These are phyloP conservation scores for Yamadazyma nakazawae DNA, from an alignment of 805 yeast genomes.

Conservation along the genomic window DNA sequence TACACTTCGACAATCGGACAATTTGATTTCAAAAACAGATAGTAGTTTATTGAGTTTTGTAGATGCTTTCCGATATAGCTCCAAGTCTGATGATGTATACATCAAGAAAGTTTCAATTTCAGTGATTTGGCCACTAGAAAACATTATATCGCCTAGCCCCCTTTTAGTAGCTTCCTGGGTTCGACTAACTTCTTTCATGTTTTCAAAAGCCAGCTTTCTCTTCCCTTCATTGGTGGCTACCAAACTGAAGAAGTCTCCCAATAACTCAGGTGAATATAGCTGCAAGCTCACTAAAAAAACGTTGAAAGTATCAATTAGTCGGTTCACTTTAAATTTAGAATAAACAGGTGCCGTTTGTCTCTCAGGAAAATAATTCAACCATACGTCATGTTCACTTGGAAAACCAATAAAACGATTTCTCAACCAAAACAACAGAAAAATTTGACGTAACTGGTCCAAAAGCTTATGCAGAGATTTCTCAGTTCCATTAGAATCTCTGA, in stretches of 20 bases:
- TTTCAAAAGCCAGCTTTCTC: slow-evolving; percentile 32
- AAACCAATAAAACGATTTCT: slow-evolving; percentile 18
- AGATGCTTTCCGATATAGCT: slow-evolving; percentile 23
- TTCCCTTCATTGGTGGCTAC: not conserved
- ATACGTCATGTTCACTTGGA: slow-evolving; percentile 20
- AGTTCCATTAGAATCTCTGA: not conserved
- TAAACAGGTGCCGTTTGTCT: slow-evolving; percentile 26
- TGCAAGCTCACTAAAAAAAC: slow-evolving; percentile 43
- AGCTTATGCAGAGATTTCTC: slow-evolving; percentile 13
- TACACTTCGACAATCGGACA: slow-evolving; percentile 26
- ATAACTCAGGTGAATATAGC: slow-evolving; percentile 15
- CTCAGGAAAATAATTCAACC: slow-evolving; percentile 26
- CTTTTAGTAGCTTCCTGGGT: slow-evolving; percentile 18
- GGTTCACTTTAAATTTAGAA: slow-evolving; percentile 47
- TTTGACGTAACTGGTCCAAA: slow-evolving; percentile 20
- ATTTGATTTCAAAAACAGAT: slow-evolving; percentile 31
- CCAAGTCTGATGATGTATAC: slow-evolving; percentile 44
- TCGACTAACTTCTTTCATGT: slow-evolving; percentile 15
- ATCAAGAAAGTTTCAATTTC: slow-evolving; percentile 49
- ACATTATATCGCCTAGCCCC: slow-evolving; percentile 24
- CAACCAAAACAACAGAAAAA: slow-evolving; percentile 22
- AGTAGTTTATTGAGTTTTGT: slow-evolving; percentile 36
- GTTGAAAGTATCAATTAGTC: slow-evolving; percentile 48
- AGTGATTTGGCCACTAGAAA: slow-evolving; percentile 21
- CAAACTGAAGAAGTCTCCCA: not conserved